phyloP scores from a whole-genome alignment of 345 rosid species.

The Bretschneidera sinensis region DNA sequence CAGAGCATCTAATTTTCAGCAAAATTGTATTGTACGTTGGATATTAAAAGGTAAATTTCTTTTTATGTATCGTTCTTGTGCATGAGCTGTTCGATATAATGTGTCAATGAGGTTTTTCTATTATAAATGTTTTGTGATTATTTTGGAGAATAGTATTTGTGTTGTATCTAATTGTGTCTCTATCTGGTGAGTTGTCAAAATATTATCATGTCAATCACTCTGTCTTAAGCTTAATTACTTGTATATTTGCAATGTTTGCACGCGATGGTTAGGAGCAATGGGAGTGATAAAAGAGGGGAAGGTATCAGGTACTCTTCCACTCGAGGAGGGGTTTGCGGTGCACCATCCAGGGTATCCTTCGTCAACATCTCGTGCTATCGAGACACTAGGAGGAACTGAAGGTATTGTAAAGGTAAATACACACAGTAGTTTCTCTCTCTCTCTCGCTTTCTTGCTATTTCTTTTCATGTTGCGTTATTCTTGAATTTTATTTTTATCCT shows the following conservation, averaged over 20 bases:
- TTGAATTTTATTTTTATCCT: neutral
- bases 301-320: constrained; percentile 61
- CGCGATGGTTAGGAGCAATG: constrained; percentile 29
- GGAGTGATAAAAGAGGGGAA: constrained; percentile 66
- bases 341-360: constrained; percentile 89
- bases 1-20: too few relatives aligned
- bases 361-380: constrained; percentile 60
- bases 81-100: too few relatives aligned
- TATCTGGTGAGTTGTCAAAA: too few relatives aligned
- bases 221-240: too few relatives aligned
- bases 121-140: too few relatives aligned
- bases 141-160: too few relatives aligned
- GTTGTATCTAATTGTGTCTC: too few relatives aligned
- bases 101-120: too few relatives aligned
- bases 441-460: neutral
- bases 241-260: neutral
- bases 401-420: constrained; percentile 49
- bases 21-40: too few relatives aligned
- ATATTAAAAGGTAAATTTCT: too few relatives aligned
- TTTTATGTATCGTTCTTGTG: too few relatives aligned
- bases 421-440: neutral
- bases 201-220: too few relatives aligned
- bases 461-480: neutral
- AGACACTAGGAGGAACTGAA: constrained; percentile 78
- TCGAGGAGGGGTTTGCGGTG: constrained; percentile 51